Conservation (phyloP, 2,329 filamentous ascomycete species). For the Sporothrix pallida region DNA sequence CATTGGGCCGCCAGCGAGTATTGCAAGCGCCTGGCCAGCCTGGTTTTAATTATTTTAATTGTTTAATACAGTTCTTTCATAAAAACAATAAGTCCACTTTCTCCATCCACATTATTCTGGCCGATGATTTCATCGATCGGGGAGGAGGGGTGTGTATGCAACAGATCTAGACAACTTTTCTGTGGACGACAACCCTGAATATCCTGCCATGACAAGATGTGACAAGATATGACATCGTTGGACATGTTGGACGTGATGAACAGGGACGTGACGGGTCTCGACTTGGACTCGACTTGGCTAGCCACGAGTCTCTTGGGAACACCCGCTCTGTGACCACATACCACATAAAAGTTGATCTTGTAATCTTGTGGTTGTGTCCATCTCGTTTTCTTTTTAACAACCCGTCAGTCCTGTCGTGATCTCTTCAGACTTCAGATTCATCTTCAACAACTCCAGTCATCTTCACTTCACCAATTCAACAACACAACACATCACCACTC, state of each 20-base stretch:
- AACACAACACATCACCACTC: background rate
- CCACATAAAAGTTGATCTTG: background rate
- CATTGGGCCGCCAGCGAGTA: background rate
- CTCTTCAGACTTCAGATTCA: background rate
- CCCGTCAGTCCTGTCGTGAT: constrained; percentile 5
- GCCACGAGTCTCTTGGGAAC: background rate
- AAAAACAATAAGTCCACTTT: no score
- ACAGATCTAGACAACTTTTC: no score
- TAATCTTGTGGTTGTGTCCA: background rate
- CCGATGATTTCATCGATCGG: background rate
- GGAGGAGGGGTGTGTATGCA: no score
- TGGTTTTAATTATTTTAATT: background rate
- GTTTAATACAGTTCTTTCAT: no score
- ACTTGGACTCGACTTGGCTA: background rate
- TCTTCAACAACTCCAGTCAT: background rate
- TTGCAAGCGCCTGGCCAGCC: background rate
- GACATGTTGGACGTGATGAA: background rate
- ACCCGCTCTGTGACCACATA: background rate
- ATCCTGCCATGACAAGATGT: background rate
- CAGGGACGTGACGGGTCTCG: background rate
- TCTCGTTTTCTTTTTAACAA: constrained; percentile 17
- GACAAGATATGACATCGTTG: constrained; percentile 8
- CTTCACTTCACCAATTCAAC: background rate
- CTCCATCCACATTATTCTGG: background rate
- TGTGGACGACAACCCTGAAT: no score